Evolutionary conservation across 1,284 basidiomycete species (phyloP), one percentile per base, ranked within the genome.

Genomic region (Malassezia dermatis): DNA sequence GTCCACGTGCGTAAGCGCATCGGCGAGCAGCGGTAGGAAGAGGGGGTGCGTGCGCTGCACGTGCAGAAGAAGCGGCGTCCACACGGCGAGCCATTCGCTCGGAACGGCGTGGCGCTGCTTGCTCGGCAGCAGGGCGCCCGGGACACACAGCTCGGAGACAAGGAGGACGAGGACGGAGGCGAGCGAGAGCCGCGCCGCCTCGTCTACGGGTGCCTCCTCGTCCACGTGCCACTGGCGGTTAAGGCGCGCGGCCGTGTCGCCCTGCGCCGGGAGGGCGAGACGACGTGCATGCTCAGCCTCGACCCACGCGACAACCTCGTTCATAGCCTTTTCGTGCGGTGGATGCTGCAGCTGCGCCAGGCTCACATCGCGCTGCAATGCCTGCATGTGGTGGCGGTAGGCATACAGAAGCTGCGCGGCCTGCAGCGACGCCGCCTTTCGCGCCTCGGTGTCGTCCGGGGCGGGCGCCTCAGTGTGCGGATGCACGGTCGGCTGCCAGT

Each of bases 321-420:
- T 53, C 51, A 53, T 56, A 4, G 61, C 50, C 28, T 47, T 31
- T 2, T 53, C 50, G n/a, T 69, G 40, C 2, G 60, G 56, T 41
- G 59, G 54, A 4, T 56, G 47, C 19, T 45, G 47, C 0, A 56
- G 49, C 17, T 59, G 58, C 21, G 52, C 56, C 4, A 67, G 59
- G 19, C 63, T 67, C 13, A 53, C 56, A 48, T 73, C 69, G 24
- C 61, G 52, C 15, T 53, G 51, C n/a, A 68, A 46, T 11, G 52
- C 44, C 40, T 66, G 65, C 1, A 62, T 48, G n/a, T 66, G 59
- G 8, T 48, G 13, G 4, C 63, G 58, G 53, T 71, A 72, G n/a
- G 35, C n/a, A 13, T 55, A 53, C 30, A 71, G 49, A 1, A 57
- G 55, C 11, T 42, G 26, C 2, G 55, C 53, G 7, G 64, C 52